Evolutionary conservation across 768 basidiomycete species (phyloP), one percentile per base, ranked within the genome.

Genomic region (Tremella fuciformis): DNA sequence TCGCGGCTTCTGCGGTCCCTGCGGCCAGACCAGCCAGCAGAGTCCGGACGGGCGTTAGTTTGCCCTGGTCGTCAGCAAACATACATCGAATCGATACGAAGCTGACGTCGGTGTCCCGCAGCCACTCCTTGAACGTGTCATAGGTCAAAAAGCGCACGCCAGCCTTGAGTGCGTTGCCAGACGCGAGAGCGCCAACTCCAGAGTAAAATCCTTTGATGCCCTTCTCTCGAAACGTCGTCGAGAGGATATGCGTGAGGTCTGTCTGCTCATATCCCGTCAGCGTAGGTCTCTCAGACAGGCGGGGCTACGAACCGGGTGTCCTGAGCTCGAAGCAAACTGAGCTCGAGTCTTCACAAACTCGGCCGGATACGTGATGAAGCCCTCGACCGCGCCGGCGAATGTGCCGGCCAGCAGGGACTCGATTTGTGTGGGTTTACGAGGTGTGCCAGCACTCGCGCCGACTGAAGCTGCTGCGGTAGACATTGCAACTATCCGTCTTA

Each of bases 141-240:
- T 96, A 97, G 63, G 85, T 87, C 54, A 93, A 82, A 76, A 97
- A 97, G 38, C 92, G 83, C 46, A 94, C 91, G 1, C 92, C 92
- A 2, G 92, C 92, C 80, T 97, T 97, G 62, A 84, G 67, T 0
- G 90, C 82, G 73, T 97, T 97, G 3, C 92, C 92, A 4, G 89
- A 80, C 4, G 94, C 83, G 13, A 96, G 81, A 0, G 92, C 92
- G 21, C 82, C 83, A 69, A 88, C 90, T 71, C 91, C 91, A 2
- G 90, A 88, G 67, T 97, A 97, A 34, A 34, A 34, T 11, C 29
- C 29, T 11, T 34, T 34, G 49, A 50, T 50, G 22, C 49, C 22
- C 42, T 46, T 46, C 42, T 22, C n/a, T 8, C 22, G 18, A 18
- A 22, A 46, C 22, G 42, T 46, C n/a, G 42, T 18, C 42, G n/a